Percentiles rank a stretch among this genome's conserved stretches.
Conservation (phyloP, 345 rosid genomes). For the Gossypium herbaceum region DNA sequence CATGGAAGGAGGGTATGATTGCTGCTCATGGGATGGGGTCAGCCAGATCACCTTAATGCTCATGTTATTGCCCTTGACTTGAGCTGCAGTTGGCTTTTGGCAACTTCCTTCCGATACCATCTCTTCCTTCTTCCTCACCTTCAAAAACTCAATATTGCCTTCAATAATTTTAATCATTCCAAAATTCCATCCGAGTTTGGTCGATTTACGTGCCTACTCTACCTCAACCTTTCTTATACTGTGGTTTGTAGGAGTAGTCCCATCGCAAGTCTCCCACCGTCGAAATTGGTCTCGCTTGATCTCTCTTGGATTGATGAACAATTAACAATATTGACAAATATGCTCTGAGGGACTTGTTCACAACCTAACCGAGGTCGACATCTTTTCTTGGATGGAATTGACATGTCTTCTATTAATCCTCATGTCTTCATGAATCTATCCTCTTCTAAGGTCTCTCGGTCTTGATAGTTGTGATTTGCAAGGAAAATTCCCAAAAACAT, state of each 20-base stretch:
- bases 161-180: slow-evolving; percentile 18
- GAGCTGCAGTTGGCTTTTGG: slow-evolving; percentile 10
- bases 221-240: no score
- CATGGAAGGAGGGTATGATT: slow-evolving; percentile 25
- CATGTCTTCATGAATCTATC: no score
- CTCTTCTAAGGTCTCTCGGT: no score
- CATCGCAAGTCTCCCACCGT: slow-evolving; percentile 9
- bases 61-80: slow-evolving; percentile 24
- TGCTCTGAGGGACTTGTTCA: no score
- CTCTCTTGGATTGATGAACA: no score
- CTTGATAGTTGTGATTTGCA: rapidly evolving
- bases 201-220: not conserved
- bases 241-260: no score
- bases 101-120: slow-evolving; percentile 11
- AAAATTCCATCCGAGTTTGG: slow-evolving; percentile 4
- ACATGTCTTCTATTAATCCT: rapidly evolving
- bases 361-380: no score
- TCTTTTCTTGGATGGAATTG: no score
- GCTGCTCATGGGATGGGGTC: slow-evolving; percentile 32
- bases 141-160: slow-evolving; percentile 27
- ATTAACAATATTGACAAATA: no score
- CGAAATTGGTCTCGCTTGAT: slow-evolving; percentile 20
- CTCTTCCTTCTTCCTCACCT: slow-evolving; percentile 23
- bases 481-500: no score
- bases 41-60: slow-evolving; percentile 1